Base-by-base conservation (phyloP, 306 rosid genomes). In the Dalbergia oliveri region DNA sequence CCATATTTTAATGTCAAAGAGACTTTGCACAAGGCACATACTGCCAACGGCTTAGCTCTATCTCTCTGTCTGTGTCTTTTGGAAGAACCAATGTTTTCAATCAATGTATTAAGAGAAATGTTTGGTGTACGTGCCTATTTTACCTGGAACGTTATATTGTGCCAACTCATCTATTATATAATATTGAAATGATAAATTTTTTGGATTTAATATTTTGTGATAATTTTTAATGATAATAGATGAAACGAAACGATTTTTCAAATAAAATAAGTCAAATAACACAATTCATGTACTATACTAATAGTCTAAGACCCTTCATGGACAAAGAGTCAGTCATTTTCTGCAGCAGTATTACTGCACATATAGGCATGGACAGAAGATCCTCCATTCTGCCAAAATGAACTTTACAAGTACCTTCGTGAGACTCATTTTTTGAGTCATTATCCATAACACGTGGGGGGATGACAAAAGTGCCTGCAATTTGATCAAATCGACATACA, bases 11-110 rank as follows among this genome's bases (percentile, higher is more conserved):
- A 13, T 59, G 31, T 18, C 10, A 57, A 59, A n/a, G 76, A 60
- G 59, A 80, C 88, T 58, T 50, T 80, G 77, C 76, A 84, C 72
- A 8, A 80, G 72, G 83, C 80, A 85, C 74, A 81, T 81, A 64
- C 70, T 23, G 77, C 83, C 81, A 81, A 77, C 9, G 6, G 1
- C 13, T 18, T 53, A 1, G 51, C 63, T 57, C 39, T 33, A n/a
- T 16, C 35, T 8, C 70, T 31, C 49, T 47, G 14, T 26, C 43
- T 39, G 9, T 60, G 10, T 31, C 53, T 70, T 70, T 74, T 26
- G 51, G 35, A 75, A 75, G 43, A 43, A 58, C 66, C 72, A 63
- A 80, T 63, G 70, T 70, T 65, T 70, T 61, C 59, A 35, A 75
- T 74, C 49, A 56, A 60, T 76, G 44, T 59, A 59, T 26, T 2